Base-by-base conservation (phyloP, 2,329 filamentous ascomycete species). In the Pseudocercospora macadamiae region DNA sequence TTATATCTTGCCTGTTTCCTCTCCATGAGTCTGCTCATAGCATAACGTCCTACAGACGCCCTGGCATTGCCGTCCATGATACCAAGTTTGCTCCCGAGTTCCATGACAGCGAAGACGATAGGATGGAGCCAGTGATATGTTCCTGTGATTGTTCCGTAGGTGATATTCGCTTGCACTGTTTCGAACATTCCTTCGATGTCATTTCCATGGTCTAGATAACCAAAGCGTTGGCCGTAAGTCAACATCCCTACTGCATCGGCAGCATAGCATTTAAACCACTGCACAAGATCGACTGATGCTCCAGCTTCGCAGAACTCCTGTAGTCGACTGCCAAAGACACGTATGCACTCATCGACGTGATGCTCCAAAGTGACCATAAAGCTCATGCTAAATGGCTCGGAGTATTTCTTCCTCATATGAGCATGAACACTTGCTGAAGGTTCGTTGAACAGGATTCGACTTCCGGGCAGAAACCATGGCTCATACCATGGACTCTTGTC, bases 211-310 rank as follows among this genome's bases (percentile, higher is more conserved):
- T 77, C 74, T 1, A 78, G 63, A 21, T 75, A 77, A 0, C 75
- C 75, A 14, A 78, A 65, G 1, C 71, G 67, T 39, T 68, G 67
- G 6, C 66, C 55, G 21, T 57, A 66, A 0, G 75, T 77, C 23
- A 77, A 73, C 19, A 67, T 56, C 0, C 70, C 71, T 16, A 77
- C 74, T 1, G 77, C 74, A 54, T 78, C 76, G 49, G 77, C 76
- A 0, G 75, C 75, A 23, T 75, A 78, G 56, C 72, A 76, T 26
- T 61, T 59, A 16, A 60, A 12, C 54, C 56, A 60, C 19, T 53
- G 28, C 5, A 25, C 18, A 8, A 66, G 23, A 54, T 62, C 36
- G 7, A 61, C 23, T 8, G 21, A 14, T 23, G 37, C 25, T 10
- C 57, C 49, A 16, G 34, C 51, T 14, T 53, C 21, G 8, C 63